phyloP scores from a whole-genome alignment of 495 filamentous ascomycete genomes.

The Parmelia sp. region DNA sequence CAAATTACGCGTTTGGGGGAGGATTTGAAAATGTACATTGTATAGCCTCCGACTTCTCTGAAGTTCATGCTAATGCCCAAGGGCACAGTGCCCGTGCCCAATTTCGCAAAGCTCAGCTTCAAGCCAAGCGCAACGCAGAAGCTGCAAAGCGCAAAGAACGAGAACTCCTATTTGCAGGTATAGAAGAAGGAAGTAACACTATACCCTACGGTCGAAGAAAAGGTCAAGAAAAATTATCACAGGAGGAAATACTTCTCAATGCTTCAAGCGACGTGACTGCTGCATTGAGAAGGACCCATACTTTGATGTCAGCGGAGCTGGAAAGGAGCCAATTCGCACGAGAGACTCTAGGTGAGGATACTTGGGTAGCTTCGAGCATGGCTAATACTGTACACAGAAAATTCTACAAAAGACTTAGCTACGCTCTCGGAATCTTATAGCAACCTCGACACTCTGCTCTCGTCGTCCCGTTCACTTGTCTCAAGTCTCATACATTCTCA shows the following conservation, averaged over 20 bases:
- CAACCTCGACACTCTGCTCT: constrained; percentile 67
- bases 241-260: constrained; percentile 61
- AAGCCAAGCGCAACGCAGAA: constrained; percentile 71
- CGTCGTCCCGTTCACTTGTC: constrained; percentile 65
- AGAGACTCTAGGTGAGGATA: constrained; percentile 60
- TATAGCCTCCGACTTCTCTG: background rate
- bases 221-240: constrained; percentile 46
- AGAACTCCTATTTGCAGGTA: constrained; percentile 61
- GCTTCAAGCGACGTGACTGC: constrained; percentile 79
- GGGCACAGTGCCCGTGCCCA: constrained; percentile 56
- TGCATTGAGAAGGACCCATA: constrained; percentile 76
- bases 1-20: constrained; percentile 56
- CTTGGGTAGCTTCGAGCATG: background rate
- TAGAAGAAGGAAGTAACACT: constrained; percentile 41
- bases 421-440: constrained; percentile 74
- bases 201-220: constrained; percentile 35
- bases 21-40: constrained; percentile 51
- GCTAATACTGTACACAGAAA: constrained; percentile 33
- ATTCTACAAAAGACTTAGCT: constrained; percentile 72
- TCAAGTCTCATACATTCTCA: constrained; percentile 73
- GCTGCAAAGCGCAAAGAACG: constrained; percentile 68
- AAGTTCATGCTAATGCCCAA: constrained; percentile 18
- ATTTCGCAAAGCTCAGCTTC: constrained; percentile 79
- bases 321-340: constrained; percentile 79
- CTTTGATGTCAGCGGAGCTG: constrained; percentile 75